These are phyloP conservation scores for Neostapfia colusana DNA, from an alignment of 176 grass and related monocot species.

Conservation along the genomic window DNA sequence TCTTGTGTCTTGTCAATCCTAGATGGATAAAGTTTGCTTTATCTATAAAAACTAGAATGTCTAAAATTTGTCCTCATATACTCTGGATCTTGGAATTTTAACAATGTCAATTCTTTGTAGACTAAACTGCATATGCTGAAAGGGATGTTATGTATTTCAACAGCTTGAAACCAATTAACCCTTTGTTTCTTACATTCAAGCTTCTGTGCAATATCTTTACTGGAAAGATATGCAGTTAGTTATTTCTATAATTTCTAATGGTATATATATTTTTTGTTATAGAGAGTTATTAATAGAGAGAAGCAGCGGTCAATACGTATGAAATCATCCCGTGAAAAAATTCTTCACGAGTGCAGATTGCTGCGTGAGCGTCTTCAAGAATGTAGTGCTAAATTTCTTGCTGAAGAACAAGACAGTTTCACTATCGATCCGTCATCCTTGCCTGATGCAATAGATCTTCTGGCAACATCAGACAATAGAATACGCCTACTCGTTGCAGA, in stretches of 20 bases:
- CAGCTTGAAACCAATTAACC: slow-evolving; percentile 11
- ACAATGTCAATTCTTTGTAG: not conserved
- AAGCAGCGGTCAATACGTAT: slow-evolving; percentile 47
- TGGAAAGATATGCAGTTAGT: not conserved
- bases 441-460: slow-evolving; percentile 67
- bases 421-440: slow-evolving; percentile 63
- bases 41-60: not conserved
- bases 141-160: not conserved
- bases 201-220: not conserved
- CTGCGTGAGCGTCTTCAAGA: slow-evolving; percentile 76
- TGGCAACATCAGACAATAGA: slow-evolving; percentile 78
- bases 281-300: slow-evolving; percentile 67
- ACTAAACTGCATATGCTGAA: slow-evolving; percentile 10
- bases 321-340: slow-evolving; percentile 56
- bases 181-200: slow-evolving; percentile 5
- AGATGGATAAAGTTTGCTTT: not conserved
- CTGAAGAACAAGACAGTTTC: slow-evolving; percentile 63
- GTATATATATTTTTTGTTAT: slow-evolving; percentile 18
- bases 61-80: not conserved
- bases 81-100: not conserved
- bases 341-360: slow-evolving; percentile 79
- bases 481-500: slow-evolving; percentile 85
- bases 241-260: slow-evolving; percentile 15
- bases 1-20: not conserved
- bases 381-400: slow-evolving; percentile 79